These are phyloP conservation scores for Drechslerella stenobrocha DNA, from an alignment of 2,329 filamentous ascomycete species.

Conservation along the genomic window DNA sequence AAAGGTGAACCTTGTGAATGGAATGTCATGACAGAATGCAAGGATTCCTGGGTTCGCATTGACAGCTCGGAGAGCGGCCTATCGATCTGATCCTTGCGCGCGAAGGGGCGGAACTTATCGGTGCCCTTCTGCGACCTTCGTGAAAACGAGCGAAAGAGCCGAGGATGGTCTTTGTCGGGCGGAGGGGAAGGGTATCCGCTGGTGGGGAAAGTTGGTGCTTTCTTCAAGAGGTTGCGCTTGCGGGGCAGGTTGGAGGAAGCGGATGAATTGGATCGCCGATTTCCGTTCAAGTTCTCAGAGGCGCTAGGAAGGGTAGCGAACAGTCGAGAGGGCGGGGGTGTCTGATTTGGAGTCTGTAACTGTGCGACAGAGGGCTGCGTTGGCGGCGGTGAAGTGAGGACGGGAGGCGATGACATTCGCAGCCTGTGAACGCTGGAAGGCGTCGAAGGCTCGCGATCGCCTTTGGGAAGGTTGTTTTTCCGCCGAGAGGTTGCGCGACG, in stretches of 20 bases:
- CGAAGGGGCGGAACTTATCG: constrained; percentile 32
- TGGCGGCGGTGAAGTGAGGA: constrained; percentile 13
- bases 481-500: constrained; percentile 38
- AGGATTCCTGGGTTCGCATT: constrained; percentile 46
- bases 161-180: constrained; percentile 43
- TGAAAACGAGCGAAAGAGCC: constrained; percentile 40
- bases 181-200: constrained; percentile 37
- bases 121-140: constrained; percentile 18
- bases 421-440: constrained; percentile 30
- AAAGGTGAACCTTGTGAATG: constrained; percentile 50
- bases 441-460: constrained; percentile 16
- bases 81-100: constrained; percentile 44
- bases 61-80: constrained; percentile 49
- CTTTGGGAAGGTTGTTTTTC: constrained; percentile 29
- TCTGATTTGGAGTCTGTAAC: constrained; percentile 47
- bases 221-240: constrained; percentile 40
- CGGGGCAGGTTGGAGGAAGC: constrained; percentile 50
- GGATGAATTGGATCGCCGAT: constrained; percentile 50
- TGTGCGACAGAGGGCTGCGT: constrained; percentile 47
- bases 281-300: constrained; percentile 32
- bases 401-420: constrained; percentile 29
- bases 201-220: constrained; percentile 39
- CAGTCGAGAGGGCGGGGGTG: constrained; percentile 38
- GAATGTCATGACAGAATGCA: constrained; percentile 48
- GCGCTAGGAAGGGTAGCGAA: constrained; percentile 8